Base-by-base conservation (phyloP, 352 stramenopile genomes). In the Aphanomyces astaci region DNA sequence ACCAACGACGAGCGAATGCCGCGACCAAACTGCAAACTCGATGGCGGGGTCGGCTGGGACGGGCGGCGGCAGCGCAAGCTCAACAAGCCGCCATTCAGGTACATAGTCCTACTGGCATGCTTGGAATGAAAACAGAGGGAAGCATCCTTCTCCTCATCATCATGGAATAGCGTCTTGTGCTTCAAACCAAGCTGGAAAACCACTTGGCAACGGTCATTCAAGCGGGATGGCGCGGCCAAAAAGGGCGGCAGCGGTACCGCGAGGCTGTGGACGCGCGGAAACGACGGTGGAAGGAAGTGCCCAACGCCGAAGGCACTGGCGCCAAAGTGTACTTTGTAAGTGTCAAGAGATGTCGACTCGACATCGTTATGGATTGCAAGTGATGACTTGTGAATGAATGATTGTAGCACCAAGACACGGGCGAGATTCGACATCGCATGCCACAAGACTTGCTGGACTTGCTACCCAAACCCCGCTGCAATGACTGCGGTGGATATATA, bases 401-500 rank as follows among this genome's bases (percentile, higher is more conserved):
- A 19, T 43, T n/a, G 17, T 60, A 94, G 85, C 97, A 97, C 74
- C 90, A 92, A 78, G 82, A 94, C 55, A 97, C 86, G 10, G 93
- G 92, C 0, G 93, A 98, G 76, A 92, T 97, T 24, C 78, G 89
- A 15, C 94, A 94, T 71, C 84, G 93, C 5, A 79, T 87, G 25
- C 94, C 91, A 17, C 91, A 98, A 71, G 86, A 96, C 57, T 71
- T 98, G 13, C 80, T 98, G 49, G 90, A 98, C 73, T 56, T 98
- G 57, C 75, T 97, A 62, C 84, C 84, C 0, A 84, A 83, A 33
- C 94, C 90, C 24, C 36, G 79, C 3, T 98, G 94, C 72, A 81
- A 84, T 64, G 97, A 98, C 73, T 98, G 93, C 72, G 77, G 83
- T 92, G n/a, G n/a, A n/a, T n/a, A n/a, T n/a, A n/a, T n/a, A n/a